A percentile compares a stretch with the other conserved stretches of the same genome.
These are phyloP conservation scores for Arachnopeziza araneosa DNA, from an alignment of 2,329 filamentous ascomycete species.

Conservation along the genomic window DNA sequence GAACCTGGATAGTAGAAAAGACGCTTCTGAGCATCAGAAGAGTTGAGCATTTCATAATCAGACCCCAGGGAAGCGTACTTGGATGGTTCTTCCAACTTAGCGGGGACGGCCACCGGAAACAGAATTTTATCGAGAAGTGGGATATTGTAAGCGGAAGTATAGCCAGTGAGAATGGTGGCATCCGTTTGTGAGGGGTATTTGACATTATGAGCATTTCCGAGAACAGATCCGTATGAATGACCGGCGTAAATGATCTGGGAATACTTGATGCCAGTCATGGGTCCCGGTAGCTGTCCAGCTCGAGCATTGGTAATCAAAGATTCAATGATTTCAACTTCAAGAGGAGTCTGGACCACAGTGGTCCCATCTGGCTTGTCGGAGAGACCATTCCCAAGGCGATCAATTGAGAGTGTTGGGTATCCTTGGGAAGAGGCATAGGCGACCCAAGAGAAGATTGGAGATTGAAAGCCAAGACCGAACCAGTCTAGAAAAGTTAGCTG, in stretches of 20 bases:
- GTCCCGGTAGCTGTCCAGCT: conserved; percentile 4
- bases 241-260: conserved; percentile 25
- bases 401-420: conserved; percentile 26
- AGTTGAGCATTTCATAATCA: neutral
- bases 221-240: conserved; percentile 24
- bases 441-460: conserved; percentile 13
- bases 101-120: neutral
- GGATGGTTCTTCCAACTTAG: neutral
- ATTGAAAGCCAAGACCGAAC: neutral
- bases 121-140: neutral
- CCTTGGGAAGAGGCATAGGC: conserved; percentile 19
- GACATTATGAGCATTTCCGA: conserved; percentile 19
- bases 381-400: conserved; percentile 24
- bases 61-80: neutral
- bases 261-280: conserved; percentile 14
- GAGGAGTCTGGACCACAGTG: conserved; percentile 19
- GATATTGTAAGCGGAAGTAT: neutral
- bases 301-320: conserved; percentile 16
- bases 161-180: conserved; percentile 26
- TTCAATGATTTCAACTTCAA: conserved; percentile 24
- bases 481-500: neutral
- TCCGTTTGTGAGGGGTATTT: conserved; percentile 26
- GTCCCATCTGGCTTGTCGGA: conserved; percentile 22
- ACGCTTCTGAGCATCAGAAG: neutral
- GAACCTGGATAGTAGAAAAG: neutral